Conservation (phyloP, 768 basidiomycete species). For the Boletus rex-veris region DNA sequence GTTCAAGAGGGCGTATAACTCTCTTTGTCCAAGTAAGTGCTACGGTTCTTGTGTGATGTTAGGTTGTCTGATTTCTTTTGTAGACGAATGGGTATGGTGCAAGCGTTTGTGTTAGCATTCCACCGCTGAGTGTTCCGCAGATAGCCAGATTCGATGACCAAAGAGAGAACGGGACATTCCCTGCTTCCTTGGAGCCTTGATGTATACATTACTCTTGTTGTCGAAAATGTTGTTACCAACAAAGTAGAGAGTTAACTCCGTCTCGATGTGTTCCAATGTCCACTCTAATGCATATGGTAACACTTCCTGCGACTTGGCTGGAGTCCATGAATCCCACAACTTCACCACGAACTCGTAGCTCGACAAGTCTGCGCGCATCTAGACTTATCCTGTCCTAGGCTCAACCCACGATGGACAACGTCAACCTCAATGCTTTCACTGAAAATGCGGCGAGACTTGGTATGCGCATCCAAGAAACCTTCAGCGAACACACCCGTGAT, state of each 20-base stretch:
- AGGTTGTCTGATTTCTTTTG: conserved; percentile 8
- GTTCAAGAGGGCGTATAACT: conserved; percentile 94
- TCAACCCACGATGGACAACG: conserved; percentile 29
- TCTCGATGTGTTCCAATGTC: no score
- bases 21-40: conserved; percentile 92
- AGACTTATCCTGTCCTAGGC: neutral
- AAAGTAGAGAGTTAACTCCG: conserved; percentile 4
- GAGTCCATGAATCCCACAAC: conserved; percentile 2
- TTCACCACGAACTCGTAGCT: neutral
- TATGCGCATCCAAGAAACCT: conserved; percentile 77
- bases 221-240: neutral
- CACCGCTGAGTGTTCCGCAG: conserved; percentile 37
- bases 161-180: conserved; percentile 89
- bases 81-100: conserved; percentile 86
- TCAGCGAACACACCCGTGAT: conserved; percentile 79
- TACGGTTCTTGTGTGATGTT: neutral
- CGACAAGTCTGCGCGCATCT: neutral
- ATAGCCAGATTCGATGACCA: conserved; percentile 91
- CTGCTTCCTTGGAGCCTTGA: conserved; percentile 82
- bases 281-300: conserved; percentile 1
- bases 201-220: conserved; percentile 10
- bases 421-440: conserved; percentile 45
- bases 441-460: conserved; percentile 84
- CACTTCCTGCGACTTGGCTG: no score
- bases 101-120: neutral